Evolutionary conservation across 768 basidiomycete species (phyloP), one percentile per base, ranked within the genome.

Genomic region (Serendipita indica): DNA sequence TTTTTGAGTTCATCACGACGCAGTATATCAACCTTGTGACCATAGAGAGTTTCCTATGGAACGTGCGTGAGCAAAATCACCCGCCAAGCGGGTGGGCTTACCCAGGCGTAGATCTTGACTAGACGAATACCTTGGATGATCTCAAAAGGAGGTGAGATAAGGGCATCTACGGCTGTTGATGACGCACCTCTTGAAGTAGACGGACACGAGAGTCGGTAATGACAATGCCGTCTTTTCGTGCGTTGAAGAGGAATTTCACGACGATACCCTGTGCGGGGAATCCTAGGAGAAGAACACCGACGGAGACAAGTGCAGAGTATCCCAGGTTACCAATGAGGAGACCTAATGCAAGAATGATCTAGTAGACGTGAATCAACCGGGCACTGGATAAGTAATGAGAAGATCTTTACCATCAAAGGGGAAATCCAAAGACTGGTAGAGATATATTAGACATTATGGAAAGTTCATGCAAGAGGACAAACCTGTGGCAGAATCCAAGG

Each of bases 161-260:
- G 41, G 5, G 18, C 5, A 7, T 43, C 5, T 43, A 6, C 41
- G n/a, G n/a, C n/a, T 43, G 7, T 3, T 18, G 13, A 18, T 12
- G n/a, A 30, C 20, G 32, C 18, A 77, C 75, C 68, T 86, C 86
- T 0, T 77, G 81, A 0, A 79, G 75, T 22, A 85, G 72, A 13
- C 83, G 71, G 10, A 86, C 79, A 12, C 85, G 77, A 52, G 73
- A 72, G 63, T 88, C 86, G 3, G 84, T 84, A 60, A 84, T 74
- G 62, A 78, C 75, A 56, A 85, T 77, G 28, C 77, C 78, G 63
- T 79, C 79, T 58, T 72, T 70, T 32, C 77, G 73, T 60, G 79
- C 78, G 7, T 62, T 65, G 64, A 80, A 77, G 72, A 84, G 77
- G 39, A 76, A 69, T 39, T 68, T 63, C 27, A 80, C 77, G 27